Base-by-base conservation (phyloP, 2,329 filamentous ascomycete species). In the Thielaviopsis euricoi region DNA sequence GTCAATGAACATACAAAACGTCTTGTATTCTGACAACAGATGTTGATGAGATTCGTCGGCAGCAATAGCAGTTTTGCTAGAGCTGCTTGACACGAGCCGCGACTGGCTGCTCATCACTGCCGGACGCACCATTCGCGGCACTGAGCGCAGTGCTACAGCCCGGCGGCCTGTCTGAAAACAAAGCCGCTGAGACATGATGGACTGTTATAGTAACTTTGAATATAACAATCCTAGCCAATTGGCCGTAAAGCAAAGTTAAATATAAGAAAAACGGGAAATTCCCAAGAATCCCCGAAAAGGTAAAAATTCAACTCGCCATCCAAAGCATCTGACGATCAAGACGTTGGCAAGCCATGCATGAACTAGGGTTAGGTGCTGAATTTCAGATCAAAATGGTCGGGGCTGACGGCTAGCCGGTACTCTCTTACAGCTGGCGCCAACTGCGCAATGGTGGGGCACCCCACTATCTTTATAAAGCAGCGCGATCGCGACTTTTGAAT, bases 401-500 rank as follows among this genome's bases (percentile, higher is more conserved):
- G 37, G 37, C 37, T 43, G 37, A n/a, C 37, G 17, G 37, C 37
- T n/a, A 15, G 2, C 10, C 13, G 15, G 2, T 43, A 15, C 15
- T 5, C 13, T 1, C 53, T 33, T 23, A 40, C 52, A 58, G 50
- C 58, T 60, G 58, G n/a, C 46, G 37, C 1, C 48, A 58, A 19
- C 17, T 49, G 43, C n/a, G 2, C 1, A 13, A 57, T 48, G 26
- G 58, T 60, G 58, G 58, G 46, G 58, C 55, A 49, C 4, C 23
- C 25, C 49, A 59, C 50, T 48, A 6, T 21, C 7, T 40, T 53
- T 56, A 56, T 56, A 52, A 17, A 15, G 15, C 26, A 33, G 33
- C 40, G 54, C 54, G 50, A 29, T 54, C 49, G 29, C 48, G 49
- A 55, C 25, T 9, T 67, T 67, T 56, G 61, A 64, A 61, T 65